A percentile compares a stretch with the other conserved stretches of the same genome.
These are phyloP conservation scores for Arthrobotrys musiformis DNA, from an alignment of 2,329 filamentous ascomycete species.

Conservation along the genomic window DNA sequence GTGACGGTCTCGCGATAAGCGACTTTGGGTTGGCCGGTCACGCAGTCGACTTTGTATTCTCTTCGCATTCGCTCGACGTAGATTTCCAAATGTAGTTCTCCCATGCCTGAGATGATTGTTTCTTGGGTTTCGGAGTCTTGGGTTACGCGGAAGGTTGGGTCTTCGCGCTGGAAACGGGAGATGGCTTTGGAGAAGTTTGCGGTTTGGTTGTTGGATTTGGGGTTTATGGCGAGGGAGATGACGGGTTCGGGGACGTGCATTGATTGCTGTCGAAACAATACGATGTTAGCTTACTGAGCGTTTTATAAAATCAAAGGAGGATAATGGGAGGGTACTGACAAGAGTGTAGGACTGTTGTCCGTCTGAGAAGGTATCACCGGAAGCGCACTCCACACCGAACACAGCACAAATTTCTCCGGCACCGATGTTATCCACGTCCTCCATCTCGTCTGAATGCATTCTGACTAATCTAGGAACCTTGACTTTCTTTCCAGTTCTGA, in stretches of 20 bases:
- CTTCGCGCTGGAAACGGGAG: conserved; percentile 97
- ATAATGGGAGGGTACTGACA: conserved; percentile 61
- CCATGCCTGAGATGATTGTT: conserved; percentile 98
- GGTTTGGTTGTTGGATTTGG: conserved; percentile 89
- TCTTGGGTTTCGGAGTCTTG: conserved; percentile 93
- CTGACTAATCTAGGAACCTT: conserved; percentile 96
- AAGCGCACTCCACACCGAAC: conserved; percentile 97
- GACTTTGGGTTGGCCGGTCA: conserved; percentile 95
- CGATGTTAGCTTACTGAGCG: neutral
- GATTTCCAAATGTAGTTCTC: conserved; percentile 94
- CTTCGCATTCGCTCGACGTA: conserved; percentile 96
- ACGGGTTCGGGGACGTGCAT: conserved; percentile 99
- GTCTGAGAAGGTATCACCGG: conserved; percentile 97
- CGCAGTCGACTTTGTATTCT: conserved; percentile 95
- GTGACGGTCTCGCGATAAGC: conserved; percentile 96
- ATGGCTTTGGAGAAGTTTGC: conserved; percentile 98
- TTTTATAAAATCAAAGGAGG: conserved; percentile 52
- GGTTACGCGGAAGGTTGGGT: conserved; percentile 94
- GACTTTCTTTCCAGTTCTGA: conserved; percentile 92
- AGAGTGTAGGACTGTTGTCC: conserved; percentile 91
- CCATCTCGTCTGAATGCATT: conserved; percentile 99
- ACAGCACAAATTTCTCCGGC: conserved; percentile 98
- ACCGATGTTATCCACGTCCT: conserved; percentile 90
- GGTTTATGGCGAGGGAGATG: conserved; percentile 96
- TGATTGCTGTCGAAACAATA: conserved; percentile 69